A percentile compares a stretch with the other conserved stretches of the same genome.
These are phyloP conservation scores for Massariosphaeria phaeospora DNA, from an alignment of 495 filamentous ascomycete genomes.

Conservation along the genomic window DNA sequence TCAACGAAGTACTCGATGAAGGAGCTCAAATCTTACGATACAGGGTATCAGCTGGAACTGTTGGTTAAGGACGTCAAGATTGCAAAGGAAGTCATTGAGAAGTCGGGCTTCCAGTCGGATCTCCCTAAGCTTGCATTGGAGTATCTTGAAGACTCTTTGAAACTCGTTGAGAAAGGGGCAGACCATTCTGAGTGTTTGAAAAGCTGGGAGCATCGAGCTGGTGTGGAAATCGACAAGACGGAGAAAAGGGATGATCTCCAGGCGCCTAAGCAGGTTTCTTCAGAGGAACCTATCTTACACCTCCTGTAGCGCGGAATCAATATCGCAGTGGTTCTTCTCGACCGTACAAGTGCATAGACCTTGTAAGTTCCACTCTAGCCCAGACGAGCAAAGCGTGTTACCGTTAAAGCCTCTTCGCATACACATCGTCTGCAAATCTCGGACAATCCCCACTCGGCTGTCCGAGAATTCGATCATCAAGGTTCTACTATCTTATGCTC, in stretches of 20 bases:
- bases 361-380: not conserved
- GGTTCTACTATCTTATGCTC: no score
- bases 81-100: constrained; percentile 35
- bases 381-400: constrained; percentile 1
- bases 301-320: no score
- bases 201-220: constrained; percentile 36
- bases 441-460: no score
- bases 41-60: constrained; percentile 33
- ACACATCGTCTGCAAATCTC: no score
- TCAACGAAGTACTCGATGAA: constrained; percentile 34
- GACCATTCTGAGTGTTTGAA: constrained; percentile 34
- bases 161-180: constrained; percentile 29
- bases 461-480: no score
- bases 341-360: not conserved
- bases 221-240: constrained; percentile 32
- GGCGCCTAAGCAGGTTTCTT: no score
- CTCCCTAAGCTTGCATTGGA: constrained; percentile 23
- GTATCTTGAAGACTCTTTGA: constrained; percentile 28
- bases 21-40: constrained; percentile 28
- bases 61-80: constrained; percentile 37
- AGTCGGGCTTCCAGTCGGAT: constrained; percentile 28
- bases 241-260: constrained; percentile 4
- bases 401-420: no score
- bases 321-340: not conserved
- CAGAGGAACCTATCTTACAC: no score